phyloP scores from a whole-genome alignment of 2,329 filamentous ascomycete genomes.

The Amylocarpus encephaloides region DNA sequence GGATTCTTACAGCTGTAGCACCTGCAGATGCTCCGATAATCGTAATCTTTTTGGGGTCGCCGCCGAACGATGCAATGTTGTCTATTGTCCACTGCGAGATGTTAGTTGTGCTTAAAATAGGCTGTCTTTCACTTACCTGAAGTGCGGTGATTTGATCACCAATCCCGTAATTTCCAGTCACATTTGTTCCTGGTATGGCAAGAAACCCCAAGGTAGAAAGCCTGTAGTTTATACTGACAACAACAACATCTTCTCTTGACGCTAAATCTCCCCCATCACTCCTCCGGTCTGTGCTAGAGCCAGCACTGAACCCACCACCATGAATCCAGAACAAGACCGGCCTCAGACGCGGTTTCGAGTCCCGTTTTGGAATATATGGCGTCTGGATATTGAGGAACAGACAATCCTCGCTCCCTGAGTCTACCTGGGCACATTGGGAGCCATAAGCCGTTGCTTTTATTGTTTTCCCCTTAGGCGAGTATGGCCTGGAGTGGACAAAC shows the following conservation, averaged over 20 bases:
- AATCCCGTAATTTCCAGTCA: constrained; percentile 47
- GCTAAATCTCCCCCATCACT: constrained; percentile 28
- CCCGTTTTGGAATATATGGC: constrained; percentile 27
- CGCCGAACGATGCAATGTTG: constrained; percentile 40
- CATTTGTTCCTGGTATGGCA: constrained; percentile 43
- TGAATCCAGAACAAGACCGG: constrained; percentile 30
- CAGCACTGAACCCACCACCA: constrained; percentile 31
- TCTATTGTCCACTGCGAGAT: constrained; percentile 40
- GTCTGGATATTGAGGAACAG: constrained; percentile 35
- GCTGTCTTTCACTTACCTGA: constrained; percentile 22
- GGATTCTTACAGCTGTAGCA: constrained; percentile 42
- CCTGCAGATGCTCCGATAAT: constrained; percentile 47
- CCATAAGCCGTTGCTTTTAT: constrained; percentile 41
- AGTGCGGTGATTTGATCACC: constrained; percentile 45
- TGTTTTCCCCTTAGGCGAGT: constrained; percentile 38
- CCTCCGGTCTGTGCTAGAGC: constrained; percentile 20
- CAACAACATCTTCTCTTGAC: constrained; percentile 26
- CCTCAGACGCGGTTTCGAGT: constrained; percentile 27
- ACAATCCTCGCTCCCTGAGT: constrained; percentile 29
- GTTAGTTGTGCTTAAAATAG: not conserved
- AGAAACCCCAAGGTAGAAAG: constrained; percentile 32
- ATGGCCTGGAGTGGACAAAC: constrained; percentile 37
- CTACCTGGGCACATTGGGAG: constrained; percentile 29
- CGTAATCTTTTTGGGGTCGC: constrained; percentile 41
- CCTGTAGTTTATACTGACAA: constrained; percentile 27